Evolutionary conservation across 768 basidiomycete genomes (phyloP).

Genomic region (Scleroderma citrinum): DNA sequence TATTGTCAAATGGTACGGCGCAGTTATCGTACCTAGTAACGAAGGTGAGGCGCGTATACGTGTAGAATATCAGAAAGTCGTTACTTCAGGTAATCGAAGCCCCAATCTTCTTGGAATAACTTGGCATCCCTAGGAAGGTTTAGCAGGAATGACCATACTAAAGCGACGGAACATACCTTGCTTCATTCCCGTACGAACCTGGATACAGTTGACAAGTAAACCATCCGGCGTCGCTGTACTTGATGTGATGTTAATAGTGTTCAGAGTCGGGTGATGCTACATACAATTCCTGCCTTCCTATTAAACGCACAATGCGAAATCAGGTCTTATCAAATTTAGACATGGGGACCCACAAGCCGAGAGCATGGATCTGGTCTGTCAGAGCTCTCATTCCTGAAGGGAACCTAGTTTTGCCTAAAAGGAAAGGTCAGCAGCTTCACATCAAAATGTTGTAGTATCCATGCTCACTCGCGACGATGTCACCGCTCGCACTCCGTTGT

Average conservation of each 20-base stretch:
- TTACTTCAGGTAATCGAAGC: slow-evolving; percentile 62
- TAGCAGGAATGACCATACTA: not conserved
- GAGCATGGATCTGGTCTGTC: slow-evolving; percentile 47
- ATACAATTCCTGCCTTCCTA: slow-evolving; percentile 59
- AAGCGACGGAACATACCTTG: slow-evolving; percentile 29
- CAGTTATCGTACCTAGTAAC: slow-evolving; percentile 53
- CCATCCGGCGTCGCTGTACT: slow-evolving; percentile 70
- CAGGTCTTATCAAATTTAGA: not conserved
- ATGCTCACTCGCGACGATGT: slow-evolving; percentile 48
- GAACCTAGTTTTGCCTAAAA: slow-evolving; percentile 45
- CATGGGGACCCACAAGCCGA: slow-evolving; percentile 46
- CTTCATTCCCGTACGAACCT: slow-evolving; percentile 60
- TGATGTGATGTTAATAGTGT: not conserved
- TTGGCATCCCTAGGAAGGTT: slow-evolving; percentile 41
- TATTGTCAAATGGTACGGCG: slow-evolving; percentile 52
- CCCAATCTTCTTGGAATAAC: slow-evolving; percentile 57
- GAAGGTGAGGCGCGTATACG: not conserved
- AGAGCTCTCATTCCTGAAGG: slow-evolving; percentile 53
- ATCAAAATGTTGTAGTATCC: not conserved
- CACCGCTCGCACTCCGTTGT: slow-evolving; percentile 41
- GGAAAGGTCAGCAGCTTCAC: not conserved
- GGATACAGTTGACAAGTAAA: slow-evolving; percentile 61
- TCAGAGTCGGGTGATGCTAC: slow-evolving; percentile 10
- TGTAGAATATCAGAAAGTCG: slow-evolving; percentile 9
- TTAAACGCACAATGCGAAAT: not conserved